Evolutionary conservation across 495 filamentous ascomycete species (phyloP), one percentile per base, ranked within the genome.

Genomic region (Corynascus novoguineensis): DNA sequence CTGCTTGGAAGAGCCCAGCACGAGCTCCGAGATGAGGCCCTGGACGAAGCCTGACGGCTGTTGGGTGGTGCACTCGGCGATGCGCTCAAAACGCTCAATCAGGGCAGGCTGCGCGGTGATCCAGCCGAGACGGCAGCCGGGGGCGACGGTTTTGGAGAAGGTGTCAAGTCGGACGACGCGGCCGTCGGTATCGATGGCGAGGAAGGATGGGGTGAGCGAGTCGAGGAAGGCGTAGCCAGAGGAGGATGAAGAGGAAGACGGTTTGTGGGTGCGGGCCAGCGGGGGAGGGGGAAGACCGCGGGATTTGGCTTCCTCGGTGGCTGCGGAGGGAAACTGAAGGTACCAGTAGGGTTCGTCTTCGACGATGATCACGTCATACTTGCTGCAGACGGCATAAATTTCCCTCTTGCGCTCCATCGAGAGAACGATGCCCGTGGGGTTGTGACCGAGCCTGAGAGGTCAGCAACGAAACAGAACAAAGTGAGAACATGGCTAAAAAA

Each of bases 281-380:
- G 1, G 57, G 3, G 60, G 63, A 15, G 37, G 31, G 1, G 60
- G 58, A 7, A 35, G 50, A 32, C 65, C 61, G 15, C 71, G 58
- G 15, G 73, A 70, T 71, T 83, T 67, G 64, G 81, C 67, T 74
- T 83, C 69, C 49, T 72, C 72, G 38, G 60, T 17, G 34, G 76
- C 74, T 5, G 84, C 84, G 3, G 86, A 88, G 2, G 89, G 89
- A 61, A 81, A 96, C 64, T 96, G 92, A 12, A 97, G 79, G 65
- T 93, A 92, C 89, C 90, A 97, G 73, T 97, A 97, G 3, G 92
- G 92, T 54, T 95, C 91, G 66, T 97, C 92, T 71, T 97, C 92
- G 60, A 95, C 74, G 58, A 97, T 96, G 63, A 96, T 82, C 55
- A 97, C 83, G 69, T 97, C 90, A 70, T 89, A 93, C 62, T 83